These are phyloP conservation scores for Quercus lobata DNA, from an alignment of 331 rosid species.

Conservation along the genomic window DNA sequence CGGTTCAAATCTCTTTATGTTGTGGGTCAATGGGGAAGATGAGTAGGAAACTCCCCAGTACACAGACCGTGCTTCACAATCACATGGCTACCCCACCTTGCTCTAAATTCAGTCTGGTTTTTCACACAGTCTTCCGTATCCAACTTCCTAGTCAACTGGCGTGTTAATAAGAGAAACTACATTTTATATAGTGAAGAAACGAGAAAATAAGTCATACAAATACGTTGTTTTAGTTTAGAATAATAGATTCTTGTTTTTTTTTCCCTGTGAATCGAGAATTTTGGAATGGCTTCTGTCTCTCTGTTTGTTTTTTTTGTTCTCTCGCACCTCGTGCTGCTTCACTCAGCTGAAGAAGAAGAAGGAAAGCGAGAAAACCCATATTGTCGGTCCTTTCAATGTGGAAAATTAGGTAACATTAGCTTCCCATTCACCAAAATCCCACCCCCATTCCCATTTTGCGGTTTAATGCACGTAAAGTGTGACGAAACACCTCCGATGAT, in stretches of 20 bases:
- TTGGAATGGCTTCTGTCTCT: conserved; percentile 3
- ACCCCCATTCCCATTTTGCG: conserved; percentile 21
- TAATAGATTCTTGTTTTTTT: not conserved
- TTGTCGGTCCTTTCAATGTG: not conserved
- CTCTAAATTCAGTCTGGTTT: too few species aligned
- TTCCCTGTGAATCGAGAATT: not conserved
- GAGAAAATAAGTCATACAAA: too few species aligned
- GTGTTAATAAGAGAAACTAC: too few species aligned
- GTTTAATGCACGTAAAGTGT: not conserved
- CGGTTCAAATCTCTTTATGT: too few species aligned
- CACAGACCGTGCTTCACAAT: too few species aligned
- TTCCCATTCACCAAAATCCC: conserved; percentile 13
- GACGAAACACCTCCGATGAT: not conserved
- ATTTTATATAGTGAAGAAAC: too few species aligned
- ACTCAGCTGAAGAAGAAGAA: not conserved
- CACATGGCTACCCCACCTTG: too few species aligned
- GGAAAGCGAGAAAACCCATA: not conserved
- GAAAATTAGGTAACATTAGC: rapidly evolving
- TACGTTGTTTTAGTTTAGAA: too few species aligned
- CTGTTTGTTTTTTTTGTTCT: not conserved
- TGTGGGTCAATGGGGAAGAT: too few species aligned
- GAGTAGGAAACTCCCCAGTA: too few species aligned
- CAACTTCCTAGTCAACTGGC: too few species aligned
- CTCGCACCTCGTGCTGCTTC: not conserved
- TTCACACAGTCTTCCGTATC: too few species aligned